Evolutionary conservation across 495 filamentous ascomycete genomes (phyloP).

Genomic region (Lophiotrema nucula): DNA sequence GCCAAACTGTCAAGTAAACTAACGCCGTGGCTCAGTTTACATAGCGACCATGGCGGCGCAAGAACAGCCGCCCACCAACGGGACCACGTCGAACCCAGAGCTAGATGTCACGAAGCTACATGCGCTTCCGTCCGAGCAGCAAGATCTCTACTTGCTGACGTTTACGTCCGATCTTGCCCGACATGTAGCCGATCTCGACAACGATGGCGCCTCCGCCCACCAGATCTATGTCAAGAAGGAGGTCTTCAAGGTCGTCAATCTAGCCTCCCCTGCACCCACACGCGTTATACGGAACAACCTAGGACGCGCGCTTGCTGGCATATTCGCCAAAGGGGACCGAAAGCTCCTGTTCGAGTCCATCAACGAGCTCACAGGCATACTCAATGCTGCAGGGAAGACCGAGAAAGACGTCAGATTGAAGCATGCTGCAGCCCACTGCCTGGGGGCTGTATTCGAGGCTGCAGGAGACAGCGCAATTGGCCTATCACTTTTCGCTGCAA

Average conservation of each 20-base stretch:
- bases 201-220: conserved; percentile 77
- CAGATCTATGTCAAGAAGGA: conserved; percentile 88
- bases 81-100: conserved; percentile 48
- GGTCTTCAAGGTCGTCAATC: conserved; percentile 83
- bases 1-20: not conserved
- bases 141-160: conserved; percentile 87
- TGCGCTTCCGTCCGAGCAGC: conserved; percentile 88
- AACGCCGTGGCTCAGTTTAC: not conserved
- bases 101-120: conserved; percentile 87
- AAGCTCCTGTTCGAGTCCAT: conserved; percentile 92
- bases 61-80: conserved; percentile 16
- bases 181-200: conserved; percentile 70
- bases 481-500: conserved; percentile 70
- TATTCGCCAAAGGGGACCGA: conserved; percentile 84
- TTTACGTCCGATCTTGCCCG: conserved; percentile 82
- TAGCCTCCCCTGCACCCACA: conserved; percentile 81
- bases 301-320: conserved; percentile 75
- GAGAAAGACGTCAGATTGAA: conserved; percentile 74
- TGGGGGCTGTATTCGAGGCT: conserved; percentile 83
- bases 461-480: conserved; percentile 93
- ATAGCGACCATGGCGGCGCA: conserved; percentile 17
- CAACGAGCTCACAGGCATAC: conserved; percentile 76
- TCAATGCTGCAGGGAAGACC: conserved; percentile 68
- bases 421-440: conserved; percentile 84
- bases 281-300: conserved; percentile 86